phyloP scores from a whole-genome alignment of 768 basidiomycete species.

The Albatrellus ellisii region DNA sequence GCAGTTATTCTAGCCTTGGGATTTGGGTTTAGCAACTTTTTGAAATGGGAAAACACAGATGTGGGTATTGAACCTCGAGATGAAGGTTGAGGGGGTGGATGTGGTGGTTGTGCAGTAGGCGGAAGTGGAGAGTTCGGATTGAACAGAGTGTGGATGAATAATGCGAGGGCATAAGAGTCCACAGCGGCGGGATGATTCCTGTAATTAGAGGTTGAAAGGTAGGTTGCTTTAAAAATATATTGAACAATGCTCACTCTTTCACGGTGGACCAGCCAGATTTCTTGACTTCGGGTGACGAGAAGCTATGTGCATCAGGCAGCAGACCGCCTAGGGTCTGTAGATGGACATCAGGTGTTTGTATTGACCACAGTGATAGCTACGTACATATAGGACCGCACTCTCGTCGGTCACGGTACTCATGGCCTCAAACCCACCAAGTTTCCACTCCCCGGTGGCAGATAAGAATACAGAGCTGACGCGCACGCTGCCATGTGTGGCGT shows the following conservation, averaged over 20 bases:
- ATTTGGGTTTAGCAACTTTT: constrained; percentile 83
- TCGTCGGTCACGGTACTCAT: constrained; percentile 78
- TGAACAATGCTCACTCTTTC: constrained; percentile 45
- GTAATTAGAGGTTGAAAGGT: constrained; percentile 16
- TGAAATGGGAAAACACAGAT: constrained; percentile 67
- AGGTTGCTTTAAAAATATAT: constrained; percentile 19
- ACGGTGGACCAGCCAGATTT: constrained; percentile 73
- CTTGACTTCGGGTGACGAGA: constrained; percentile 78
- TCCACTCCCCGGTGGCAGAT: constrained; percentile 93
- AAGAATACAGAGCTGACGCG: constrained; percentile 72
- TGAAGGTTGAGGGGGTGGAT: constrained; percentile 64
- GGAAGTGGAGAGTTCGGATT: constrained; percentile 62
- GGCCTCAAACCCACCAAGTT: constrained; percentile 88
- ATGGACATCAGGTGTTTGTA: constrained; percentile 12
- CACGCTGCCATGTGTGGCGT: constrained; percentile 76
- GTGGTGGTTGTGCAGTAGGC: constrained; percentile 61
- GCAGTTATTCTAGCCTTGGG: constrained; percentile 66
- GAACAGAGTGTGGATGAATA: constrained; percentile 78
- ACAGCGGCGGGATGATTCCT: constrained; percentile 45
- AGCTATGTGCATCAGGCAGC: constrained; percentile 44
- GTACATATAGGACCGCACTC: constrained; percentile 66
- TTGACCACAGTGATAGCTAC: constrained; percentile 19
- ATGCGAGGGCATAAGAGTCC: constrained; percentile 82
- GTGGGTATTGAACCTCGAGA: constrained; percentile 68
- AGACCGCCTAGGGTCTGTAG: constrained; percentile 53